These are phyloP conservation scores for Cyclaneusma minus DNA, from an alignment of 2,329 filamentous ascomycete genomes.

Conservation along the genomic window DNA sequence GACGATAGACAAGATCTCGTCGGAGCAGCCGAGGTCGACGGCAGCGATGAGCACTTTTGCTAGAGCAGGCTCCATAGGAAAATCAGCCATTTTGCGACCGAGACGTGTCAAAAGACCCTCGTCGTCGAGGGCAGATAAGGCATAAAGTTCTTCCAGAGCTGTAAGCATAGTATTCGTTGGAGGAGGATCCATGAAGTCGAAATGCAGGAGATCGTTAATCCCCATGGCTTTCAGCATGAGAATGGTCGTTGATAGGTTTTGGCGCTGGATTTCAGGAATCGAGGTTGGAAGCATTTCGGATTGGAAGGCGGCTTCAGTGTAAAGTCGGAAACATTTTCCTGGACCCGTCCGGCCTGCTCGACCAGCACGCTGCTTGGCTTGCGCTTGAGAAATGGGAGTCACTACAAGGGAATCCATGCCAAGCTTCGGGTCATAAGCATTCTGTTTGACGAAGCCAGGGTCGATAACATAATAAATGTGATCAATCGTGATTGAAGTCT, in stretches of 20 bases:
- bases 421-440: conserved; percentile 89
- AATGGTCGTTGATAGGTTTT: conserved; percentile 86
- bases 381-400: conserved; percentile 90
- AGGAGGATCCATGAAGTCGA: conserved; percentile 98
- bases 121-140: conserved; percentile 79
- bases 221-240: conserved; percentile 98
- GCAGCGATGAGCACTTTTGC: conserved; percentile 83
- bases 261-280: conserved; percentile 90
- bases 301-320: conserved; percentile 90
- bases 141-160: conserved; percentile 88
- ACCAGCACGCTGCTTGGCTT: conserved; percentile 87
- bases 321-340: conserved; percentile 89
- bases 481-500: conserved; percentile 96
- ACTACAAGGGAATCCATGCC: conserved; percentile 96
- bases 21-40: conserved; percentile 76
- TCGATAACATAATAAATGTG: conserved; percentile 96
- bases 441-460: conserved; percentile 95
- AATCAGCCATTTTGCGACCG: conserved; percentile 95
- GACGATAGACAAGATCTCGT: conserved; percentile 88
- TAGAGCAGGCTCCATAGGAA: conserved; percentile 89
- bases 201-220: conserved; percentile 92
- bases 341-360: conserved; percentile 88
- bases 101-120: conserved; percentile 86
- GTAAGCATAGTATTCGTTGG: conserved; percentile 97
- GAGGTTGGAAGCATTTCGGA: conserved; percentile 94